Evolutionary conservation across 208 protist species (phyloP), one percentile per base, ranked within the genome.

Genomic region (Wallacemonas sp.): DNA sequence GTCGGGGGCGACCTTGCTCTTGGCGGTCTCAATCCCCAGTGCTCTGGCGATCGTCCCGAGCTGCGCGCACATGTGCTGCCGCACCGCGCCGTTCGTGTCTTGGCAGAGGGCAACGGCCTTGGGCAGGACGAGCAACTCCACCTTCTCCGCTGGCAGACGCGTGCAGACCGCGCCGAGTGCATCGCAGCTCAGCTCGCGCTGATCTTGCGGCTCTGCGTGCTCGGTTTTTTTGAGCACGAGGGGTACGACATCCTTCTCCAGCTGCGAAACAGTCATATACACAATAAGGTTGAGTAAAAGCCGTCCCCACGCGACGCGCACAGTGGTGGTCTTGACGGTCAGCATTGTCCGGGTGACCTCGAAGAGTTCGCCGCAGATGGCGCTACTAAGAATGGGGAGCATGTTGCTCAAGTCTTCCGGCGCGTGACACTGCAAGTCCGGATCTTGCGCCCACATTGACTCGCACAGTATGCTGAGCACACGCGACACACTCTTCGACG

Each of bases 301-400:
- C 60, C 74, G 72, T 39, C 81, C 80, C 90, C 92, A 97, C 54
- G 79, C 85, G 24, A 90, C 67, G 2, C 87, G 85, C n/a, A 96
- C 81, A 29, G 77, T 70, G 3, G 76, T 66, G 34, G 79, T 93
- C 65, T 93, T 90, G 24, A 96, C 88, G 16, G 83, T 91, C 41
- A 97, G 72, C 92, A 97, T 97, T 29, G 88, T 95, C 36, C 74
- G 78, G 16, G 85, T 94, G 27, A 91, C 80, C 39, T 95, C 83
- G 47, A 91, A 80, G 33, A 97, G 68, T 39, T 94, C 84, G 2
- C 69, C 69, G 2, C 76, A 64, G 0, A 80, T 82, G 49, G 67
- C 70, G 64, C 66, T 75, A 61, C 80, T 88, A 11, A 93, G 65
- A 2, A 91, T 61, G 2, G 78, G 81, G 1, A 94, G 46, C 33